Evolutionary conservation across 75 land plant species (phyloP), one percentile per base, ranked within the genome.

Genomic region (Sequoiadendron giganteum): DNA sequence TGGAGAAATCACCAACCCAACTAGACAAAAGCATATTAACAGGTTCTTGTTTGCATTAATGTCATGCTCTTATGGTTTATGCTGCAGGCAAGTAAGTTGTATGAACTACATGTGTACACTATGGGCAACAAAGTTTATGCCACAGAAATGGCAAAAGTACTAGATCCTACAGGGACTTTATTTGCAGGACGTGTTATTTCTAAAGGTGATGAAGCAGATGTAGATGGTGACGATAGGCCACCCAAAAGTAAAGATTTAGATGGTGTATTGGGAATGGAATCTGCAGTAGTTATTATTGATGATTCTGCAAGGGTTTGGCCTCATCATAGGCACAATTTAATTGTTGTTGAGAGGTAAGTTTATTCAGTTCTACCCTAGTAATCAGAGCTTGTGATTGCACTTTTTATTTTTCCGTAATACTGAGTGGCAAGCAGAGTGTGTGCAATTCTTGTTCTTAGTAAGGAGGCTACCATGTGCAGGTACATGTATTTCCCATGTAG

Each of bases 61-160:
- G 28, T 75, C 58, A 76, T 79, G 6, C 25, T n/a, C 9, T 76
- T 49, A 56, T 87, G 79, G 9, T 40, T 85, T 32, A 38, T 86
- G 16, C n/a, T 91, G 84, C 86, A 98, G 99, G 99, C 99, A 84
- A 97, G 99, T 72, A 92, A 98, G 87, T 92, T 97, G 34, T 98
- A 86, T 90, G 99, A 98, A 88, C 86, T 98, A 89, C 99, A 98
- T 88, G 92, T 98, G 16, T 98, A 96, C 88, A 98, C 99, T 11
- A 98, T 98, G 99, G 99, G 99, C 80, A 98, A 98, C 92, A 98
- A 95, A 87, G 90, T 94, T 32, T 98, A 98, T 92, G 99, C 99
- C 18, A 97, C 99, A 36, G 98, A 98, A 92, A 98, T 98, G 99
- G 99, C 99, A 15, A 98, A 96, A 90, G 88, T 98, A 28, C 95